Evolutionary conservation across 169 alveolate genomes (phyloP), one percentile per base, ranked within the genome.

Genomic region (Perkinsus chesapeaki): DNA sequence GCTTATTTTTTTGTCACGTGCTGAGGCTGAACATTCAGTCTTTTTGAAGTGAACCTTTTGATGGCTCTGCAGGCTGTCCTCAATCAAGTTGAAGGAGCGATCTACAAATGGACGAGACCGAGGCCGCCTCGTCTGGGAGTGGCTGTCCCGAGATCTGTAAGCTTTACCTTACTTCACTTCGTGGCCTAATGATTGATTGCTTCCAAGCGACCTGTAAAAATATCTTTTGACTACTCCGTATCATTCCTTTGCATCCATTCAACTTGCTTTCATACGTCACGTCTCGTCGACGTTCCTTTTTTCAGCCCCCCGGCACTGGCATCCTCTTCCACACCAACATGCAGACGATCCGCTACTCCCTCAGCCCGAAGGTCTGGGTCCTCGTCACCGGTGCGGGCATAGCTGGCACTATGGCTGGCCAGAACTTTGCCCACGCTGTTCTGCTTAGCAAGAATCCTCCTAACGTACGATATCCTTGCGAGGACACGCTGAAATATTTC

Each of bases 401-500:
- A 1, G 82, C 27, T 16, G 82, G 82, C 3, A 34, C 27, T 0
- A 1, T 60, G 37, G 27, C 36, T 23, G 82, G 82, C 23, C 82
- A 60, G 82, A 27, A 34, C 27, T 60, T 60, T 60, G 82, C 82
- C 82, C 82, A 5, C 36, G 27, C 3, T 0, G 12, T 60, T 34
- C 82, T 60, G 82, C 82, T 60, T 34, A 60, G 82, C 82, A 60
- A 60, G 82, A 60, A 60, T 34, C 82, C 82, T 60, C 82, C 82
- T 34, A 60, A 60, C 31, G 82, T 60, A 60, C 12, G 82, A n/a
- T n/a, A n/a, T n/a, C n/a, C 27, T 23, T 60, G 31, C 36, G 31
- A 20, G 3, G 7, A 5, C 82, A 1, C 82, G 82, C 12, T 12
- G 82, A 34, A 60, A 0, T 23, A 16, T 60, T 16, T 60, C 82